Evolutionary conservation across 495 filamentous ascomycete species (phyloP), one percentile per base, ranked within the genome.

Genomic region (Rusavskia elegans): DNA sequence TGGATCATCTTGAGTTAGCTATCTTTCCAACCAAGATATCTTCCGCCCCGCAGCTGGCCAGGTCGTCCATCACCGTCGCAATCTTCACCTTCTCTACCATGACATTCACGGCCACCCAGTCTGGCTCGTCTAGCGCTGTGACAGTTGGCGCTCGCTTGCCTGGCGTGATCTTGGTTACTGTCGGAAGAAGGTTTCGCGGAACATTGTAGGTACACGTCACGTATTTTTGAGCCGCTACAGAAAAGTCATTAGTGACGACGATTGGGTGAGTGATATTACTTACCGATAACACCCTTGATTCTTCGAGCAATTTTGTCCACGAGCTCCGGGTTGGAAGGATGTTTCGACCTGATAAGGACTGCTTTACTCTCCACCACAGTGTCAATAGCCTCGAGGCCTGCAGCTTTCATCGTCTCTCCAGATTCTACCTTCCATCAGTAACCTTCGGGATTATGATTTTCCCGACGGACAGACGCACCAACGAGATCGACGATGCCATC

Each of bases 401-500:
- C 90, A 2, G 89, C 92, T 61, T 83, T 87, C 92, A 98, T 98
- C 11, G 92, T 98, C 63, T 96, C 89, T 46, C 92, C 92, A 37
- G 92, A 98, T 78, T 98, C 92, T 95, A 54, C 5, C 30, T 37
- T 54, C 23, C 54, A 53, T 52, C 5, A 54, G 23, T 35, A 10
- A 35, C 9, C 32, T 35, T 10, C 32, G 6, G 2, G 10, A 2
- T 35, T 35, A 7, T 14, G 6, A 2, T 14, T 11, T 11, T 35
- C 7, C 29, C 8, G 29, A 8, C 10, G 9, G 7, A 21, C 54
- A 25, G 45, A 71, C 81, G 57, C 61, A 95, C 90, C 90, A 63
- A 98, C 92, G 53, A 98, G 78, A 71, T 98, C 93, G 23, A 98
- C 88, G 65, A 98, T 93, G 35, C 92, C 92, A 65, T 97, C 89